Conservation (phyloP, 176 grass and related monocot genomes). For the Poa annua region DNA sequence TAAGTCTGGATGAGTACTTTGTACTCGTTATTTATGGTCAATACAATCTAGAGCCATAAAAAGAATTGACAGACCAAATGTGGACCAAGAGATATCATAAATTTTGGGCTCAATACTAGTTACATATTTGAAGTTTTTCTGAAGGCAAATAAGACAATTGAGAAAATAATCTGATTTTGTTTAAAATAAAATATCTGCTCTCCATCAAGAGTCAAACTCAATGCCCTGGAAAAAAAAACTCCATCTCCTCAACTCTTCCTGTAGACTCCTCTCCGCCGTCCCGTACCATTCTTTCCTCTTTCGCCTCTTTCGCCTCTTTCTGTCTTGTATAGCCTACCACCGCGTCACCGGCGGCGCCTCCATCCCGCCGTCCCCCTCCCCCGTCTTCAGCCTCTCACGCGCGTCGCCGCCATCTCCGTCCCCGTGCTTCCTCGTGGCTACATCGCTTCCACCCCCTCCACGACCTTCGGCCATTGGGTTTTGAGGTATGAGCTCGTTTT, state of each 20-base stretch:
- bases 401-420: background rate
- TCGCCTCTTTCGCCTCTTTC: constrained; percentile 8
- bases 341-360: background rate
- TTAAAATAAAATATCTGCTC: constrained; percentile 1
- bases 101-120: background rate
- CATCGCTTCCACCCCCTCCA: background rate
- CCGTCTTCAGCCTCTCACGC: background rate
- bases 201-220: background rate
- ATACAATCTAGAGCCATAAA: too few relatives aligned
- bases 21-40: too few relatives aligned
- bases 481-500: constrained; percentile 13
- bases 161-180: background rate
- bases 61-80: background rate
- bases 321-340: background rate
- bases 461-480: constrained; percentile 14
- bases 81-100: background rate
- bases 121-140: background rate
- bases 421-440: background rate
- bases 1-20: too few relatives aligned
- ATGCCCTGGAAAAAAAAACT: background rate
- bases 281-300: constrained; percentile 27
- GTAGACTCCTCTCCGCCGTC: constrained; percentile 21
- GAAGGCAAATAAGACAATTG: background rate
- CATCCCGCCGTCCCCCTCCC: background rate
- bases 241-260: constrained; percentile 8